A percentile compares a stretch with the other conserved stretches of the same genome.
Evolutionary conservation across 2,329 filamentous ascomycete genomes (phyloP).

Genomic region (Huntiella omanensis): DNA sequence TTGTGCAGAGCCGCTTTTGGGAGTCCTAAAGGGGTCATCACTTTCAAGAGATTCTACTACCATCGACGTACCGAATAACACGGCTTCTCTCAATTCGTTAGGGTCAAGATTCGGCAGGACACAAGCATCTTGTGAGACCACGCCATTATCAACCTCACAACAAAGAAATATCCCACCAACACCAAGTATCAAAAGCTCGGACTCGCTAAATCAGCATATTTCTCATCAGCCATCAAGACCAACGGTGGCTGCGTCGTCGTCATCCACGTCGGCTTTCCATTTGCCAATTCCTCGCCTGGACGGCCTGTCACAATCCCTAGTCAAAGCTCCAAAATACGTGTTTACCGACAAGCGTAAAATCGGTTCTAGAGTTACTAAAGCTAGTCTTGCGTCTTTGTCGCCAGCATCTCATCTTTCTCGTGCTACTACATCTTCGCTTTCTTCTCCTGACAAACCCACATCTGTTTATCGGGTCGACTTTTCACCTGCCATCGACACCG

Average conservation of each 20-base stretch:
- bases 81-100: not conserved
- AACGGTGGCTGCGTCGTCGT: slow-evolving; percentile 3
- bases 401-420: not conserved
- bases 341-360: too few relatives aligned
- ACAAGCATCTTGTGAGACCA: too few relatives aligned
- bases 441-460: not conserved
- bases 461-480: not conserved
- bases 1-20: too few relatives aligned
- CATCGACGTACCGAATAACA: not conserved
- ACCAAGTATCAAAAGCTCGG: not conserved
- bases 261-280: not conserved
- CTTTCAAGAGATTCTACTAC: not conserved
- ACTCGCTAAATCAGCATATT: not conserved
- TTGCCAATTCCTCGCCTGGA: not conserved
- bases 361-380: too few relatives aligned
- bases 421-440: not conserved
- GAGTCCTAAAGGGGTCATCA: not conserved
- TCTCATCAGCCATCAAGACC: slow-evolving; percentile 1
- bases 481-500: slow-evolving; percentile 5
- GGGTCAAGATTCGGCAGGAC: not conserved
- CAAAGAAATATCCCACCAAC: not conserved
- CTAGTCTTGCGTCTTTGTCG: too few relatives aligned
- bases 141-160: not conserved
- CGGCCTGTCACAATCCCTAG: not conserved
- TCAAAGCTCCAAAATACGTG: not conserved